Base-by-base conservation (phyloP, 176 grass and related monocot genomes). In the Hyparrhenia diplandra region DNA sequence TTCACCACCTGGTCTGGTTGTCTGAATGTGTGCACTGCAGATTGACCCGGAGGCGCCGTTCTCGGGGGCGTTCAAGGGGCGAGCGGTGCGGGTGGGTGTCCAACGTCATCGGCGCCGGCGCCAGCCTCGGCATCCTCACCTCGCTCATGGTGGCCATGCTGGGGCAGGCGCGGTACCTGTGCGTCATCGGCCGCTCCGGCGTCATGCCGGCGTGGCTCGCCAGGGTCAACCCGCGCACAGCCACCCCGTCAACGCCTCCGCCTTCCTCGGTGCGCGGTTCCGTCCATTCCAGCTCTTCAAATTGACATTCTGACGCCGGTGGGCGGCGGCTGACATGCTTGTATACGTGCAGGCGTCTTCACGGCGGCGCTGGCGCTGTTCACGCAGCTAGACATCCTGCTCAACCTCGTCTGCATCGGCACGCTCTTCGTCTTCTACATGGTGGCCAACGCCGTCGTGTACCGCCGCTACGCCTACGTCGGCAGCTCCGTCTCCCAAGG, bases 391-490 rank as follows among this genome's bases (percentile, higher is more conserved):
- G 82, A 95, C 61, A 84, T 99, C 85, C 87, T 95, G 52, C 90
- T 99, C 66, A 85, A 95, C 57, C 93, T 99, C 35, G 74, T 99
- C 55, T 88, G 88, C 82, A 99, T 99, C 76, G 96, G 96, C 84
- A 99, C 96, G 61, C 92, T 99, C 84, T 95, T 95, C 77, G 96
- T 99, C 73, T 99, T 99, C 84, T 99, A 99, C 89, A 99, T 99
- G 93, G 96, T 99, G n/a, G 87, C 90, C 81, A 99, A 95, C 74
- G 96, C 96, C 41, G 82, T 99, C 34, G 64, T 99, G 28, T 99
- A 93, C 85, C 92, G 87, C 79, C 96, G 96, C 25, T 99, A 99
- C n/a, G n/a, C n/a, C n/a, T n/a, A n/a, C 72, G 90, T 80, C 3
- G 64, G 71, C 42, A 10, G 16, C 20, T 6, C 20, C 27, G 67